These are phyloP conservation scores for Ballota nigra DNA, from an alignment of 257 asterid species.

Conservation along the genomic window DNA sequence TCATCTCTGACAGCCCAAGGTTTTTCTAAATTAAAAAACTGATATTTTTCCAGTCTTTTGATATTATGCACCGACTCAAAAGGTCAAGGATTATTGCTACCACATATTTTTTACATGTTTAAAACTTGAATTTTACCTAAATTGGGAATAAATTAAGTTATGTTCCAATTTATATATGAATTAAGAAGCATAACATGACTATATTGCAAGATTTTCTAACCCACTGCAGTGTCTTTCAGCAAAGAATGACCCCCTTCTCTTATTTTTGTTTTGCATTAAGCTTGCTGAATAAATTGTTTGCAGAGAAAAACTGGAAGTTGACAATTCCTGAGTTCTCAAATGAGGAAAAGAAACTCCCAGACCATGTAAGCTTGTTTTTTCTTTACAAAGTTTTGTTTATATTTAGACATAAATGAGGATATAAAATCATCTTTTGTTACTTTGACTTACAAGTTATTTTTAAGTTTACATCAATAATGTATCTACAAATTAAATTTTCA, in stretches of 20 bases:
- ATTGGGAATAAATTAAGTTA: neutral
- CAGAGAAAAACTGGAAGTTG: constrained; percentile 92
- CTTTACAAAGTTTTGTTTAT: neutral
- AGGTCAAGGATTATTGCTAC: neutral
- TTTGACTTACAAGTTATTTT: neutral
- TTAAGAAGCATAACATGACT: neutral
- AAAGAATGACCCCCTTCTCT: neutral
- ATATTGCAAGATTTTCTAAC: neutral
- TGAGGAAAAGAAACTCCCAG: constrained; percentile 60
- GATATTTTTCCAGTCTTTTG: constrained; percentile 1
- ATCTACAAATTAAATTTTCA: neutral
- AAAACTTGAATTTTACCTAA: neutral
- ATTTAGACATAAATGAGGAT: neutral
- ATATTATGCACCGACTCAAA: neutral
- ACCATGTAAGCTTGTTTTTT: constrained; percentile 50
- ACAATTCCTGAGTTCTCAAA: constrained; percentile 84
- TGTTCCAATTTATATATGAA: neutral
- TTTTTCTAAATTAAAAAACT: neutral
- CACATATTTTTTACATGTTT: constrained; percentile 2
- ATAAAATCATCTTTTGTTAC: neutral
- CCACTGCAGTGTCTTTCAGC: neutral
- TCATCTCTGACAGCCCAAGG: neutral
- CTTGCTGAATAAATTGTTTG: constrained; percentile 32
- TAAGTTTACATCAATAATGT: neutral
- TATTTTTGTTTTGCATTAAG: constrained; percentile 13